These are phyloP conservation scores for Peronospora farinosa DNA, from an alignment of 352 stramenopile species.

Conservation along the genomic window DNA sequence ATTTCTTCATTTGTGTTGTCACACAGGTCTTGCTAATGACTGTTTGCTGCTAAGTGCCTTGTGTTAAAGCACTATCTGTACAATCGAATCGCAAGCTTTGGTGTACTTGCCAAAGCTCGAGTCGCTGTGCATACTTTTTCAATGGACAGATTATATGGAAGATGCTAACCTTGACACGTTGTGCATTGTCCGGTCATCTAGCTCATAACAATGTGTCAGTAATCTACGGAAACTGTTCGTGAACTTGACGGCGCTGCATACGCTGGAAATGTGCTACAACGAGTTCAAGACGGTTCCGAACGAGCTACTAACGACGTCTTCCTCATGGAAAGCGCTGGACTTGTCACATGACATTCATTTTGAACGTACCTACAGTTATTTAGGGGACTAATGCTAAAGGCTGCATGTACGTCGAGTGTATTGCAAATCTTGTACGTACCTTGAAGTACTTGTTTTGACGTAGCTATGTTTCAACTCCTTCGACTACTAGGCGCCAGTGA, in stretches of 20 bases:
- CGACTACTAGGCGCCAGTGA: constrained; percentile 54
- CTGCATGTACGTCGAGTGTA: constrained; percentile 39
- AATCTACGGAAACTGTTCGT: constrained; percentile 36
- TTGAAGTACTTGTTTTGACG: constrained; percentile 3
- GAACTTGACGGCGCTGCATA: constrained; percentile 45
- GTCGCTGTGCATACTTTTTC: constrained; percentile 25
- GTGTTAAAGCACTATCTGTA: constrained; percentile 38
- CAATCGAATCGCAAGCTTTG: constrained; percentile 38
- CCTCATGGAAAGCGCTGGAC: constrained; percentile 52
- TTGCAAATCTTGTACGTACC: not conserved
- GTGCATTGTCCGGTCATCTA: constrained; percentile 27
- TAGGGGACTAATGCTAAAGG: constrained; percentile 34
- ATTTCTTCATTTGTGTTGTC: too few species aligned
- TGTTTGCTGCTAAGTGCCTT: constrained; percentile 37
- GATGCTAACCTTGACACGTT: not conserved
- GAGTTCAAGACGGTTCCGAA: constrained; percentile 36
- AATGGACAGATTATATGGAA: not conserved
- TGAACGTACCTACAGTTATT: constrained; percentile 33
- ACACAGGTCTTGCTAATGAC: constrained; percentile 23
- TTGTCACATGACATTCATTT: constrained; percentile 47
- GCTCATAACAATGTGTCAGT: constrained; percentile 39
- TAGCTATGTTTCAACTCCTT: constrained; percentile 40
- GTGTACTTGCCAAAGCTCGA: constrained; percentile 37
- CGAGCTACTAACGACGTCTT: constrained; percentile 33
- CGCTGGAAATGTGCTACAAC: constrained; percentile 54